These are phyloP conservation scores for Boletus sp. DNA, from an alignment of 1,284 basidiomycete species.

Conservation along the genomic window DNA sequence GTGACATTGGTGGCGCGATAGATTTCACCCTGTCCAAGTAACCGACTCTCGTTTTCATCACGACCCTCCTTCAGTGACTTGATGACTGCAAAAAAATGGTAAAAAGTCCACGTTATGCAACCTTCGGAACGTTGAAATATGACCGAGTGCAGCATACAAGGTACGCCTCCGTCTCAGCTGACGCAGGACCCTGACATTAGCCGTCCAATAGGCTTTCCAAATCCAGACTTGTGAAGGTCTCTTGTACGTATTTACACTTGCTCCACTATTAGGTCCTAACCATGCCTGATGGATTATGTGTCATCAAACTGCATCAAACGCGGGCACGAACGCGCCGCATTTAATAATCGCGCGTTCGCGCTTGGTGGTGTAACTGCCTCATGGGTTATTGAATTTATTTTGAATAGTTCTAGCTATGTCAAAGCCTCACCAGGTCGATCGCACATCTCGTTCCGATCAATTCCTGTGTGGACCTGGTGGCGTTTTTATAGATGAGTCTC, in stretches of 20 bases:
- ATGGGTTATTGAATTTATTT: conserved; percentile 12
- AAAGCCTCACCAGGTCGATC: conserved; percentile 17
- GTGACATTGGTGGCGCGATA: conserved; percentile 2
- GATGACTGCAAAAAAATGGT: conserved; percentile 6
- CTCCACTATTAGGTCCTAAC: conserved; percentile 22
- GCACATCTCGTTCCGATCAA: conserved; percentile 27
- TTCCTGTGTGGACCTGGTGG: conserved; percentile 20
- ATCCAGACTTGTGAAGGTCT: conserved; percentile 12
- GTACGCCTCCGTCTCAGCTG: conserved; percentile 9
- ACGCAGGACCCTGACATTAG: conserved; percentile 11
- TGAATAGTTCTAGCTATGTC: conserved; percentile 1
- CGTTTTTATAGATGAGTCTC: conserved; percentile 16
- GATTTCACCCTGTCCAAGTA: conserved; percentile 1
- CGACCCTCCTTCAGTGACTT: conserved; percentile 1
- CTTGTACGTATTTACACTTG: conserved; percentile 27
- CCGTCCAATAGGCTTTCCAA: conserved; percentile 15
- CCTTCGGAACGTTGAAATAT: background rate
- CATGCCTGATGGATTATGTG: conserved; percentile 12
- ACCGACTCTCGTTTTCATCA: conserved; percentile 2
- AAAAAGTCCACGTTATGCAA: background rate
- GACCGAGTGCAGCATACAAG: background rate
- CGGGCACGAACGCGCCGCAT: conserved; percentile 2
- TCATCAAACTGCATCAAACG: conserved; percentile 19
- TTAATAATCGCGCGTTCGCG: conserved; percentile 5
- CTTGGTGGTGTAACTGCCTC: conserved; percentile 20